These are phyloP conservation scores for Cladosporium sp. DNA, from an alignment of 2,329 filamentous ascomycete genomes.

Conservation along the genomic window DNA sequence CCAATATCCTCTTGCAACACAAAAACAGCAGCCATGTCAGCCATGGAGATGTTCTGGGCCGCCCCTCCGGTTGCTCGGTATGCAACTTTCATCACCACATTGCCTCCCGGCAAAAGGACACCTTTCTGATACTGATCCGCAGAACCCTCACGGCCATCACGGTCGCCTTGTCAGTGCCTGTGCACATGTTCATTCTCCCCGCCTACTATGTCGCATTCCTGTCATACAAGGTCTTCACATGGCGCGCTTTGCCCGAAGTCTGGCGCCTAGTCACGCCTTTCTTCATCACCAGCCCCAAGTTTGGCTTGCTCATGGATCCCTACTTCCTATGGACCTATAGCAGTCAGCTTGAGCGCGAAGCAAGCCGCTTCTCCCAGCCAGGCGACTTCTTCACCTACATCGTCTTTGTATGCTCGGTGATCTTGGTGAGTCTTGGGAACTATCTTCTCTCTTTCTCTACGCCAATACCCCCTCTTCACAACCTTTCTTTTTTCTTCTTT, in stretches of 20 bases:
- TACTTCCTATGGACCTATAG: conserved; percentile 77
- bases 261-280: conserved; percentile 58
- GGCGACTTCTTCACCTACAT: conserved; percentile 80
- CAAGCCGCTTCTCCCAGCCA: conserved; percentile 65
- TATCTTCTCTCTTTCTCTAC: conserved; percentile 16
- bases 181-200: conserved; percentile 53
- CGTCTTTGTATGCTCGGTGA: conserved; percentile 64
- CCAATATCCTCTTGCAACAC: neutral
- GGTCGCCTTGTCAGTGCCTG: conserved; percentile 57
- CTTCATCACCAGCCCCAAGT: conserved; percentile 51
- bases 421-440: conserved; percentile 64
- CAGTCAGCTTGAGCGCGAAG: conserved; percentile 66
- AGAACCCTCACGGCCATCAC: conserved; percentile 65
- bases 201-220: conserved; percentile 52
- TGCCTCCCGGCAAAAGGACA: conserved; percentile 12
- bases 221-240: conserved; percentile 37
- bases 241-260: conserved; percentile 55
- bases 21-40: conserved; percentile 19
- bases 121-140: conserved; percentile 45
- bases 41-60: conserved; percentile 49
- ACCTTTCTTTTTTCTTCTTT: conserved; percentile 17
- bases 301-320: conserved; percentile 64
- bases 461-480: conserved; percentile 7
- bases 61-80: conserved; percentile 65
- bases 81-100: conserved; percentile 20